Evolutionary conservation across 768 basidiomycete species (phyloP).

Genomic region (Coprinopsis sp.): DNA sequence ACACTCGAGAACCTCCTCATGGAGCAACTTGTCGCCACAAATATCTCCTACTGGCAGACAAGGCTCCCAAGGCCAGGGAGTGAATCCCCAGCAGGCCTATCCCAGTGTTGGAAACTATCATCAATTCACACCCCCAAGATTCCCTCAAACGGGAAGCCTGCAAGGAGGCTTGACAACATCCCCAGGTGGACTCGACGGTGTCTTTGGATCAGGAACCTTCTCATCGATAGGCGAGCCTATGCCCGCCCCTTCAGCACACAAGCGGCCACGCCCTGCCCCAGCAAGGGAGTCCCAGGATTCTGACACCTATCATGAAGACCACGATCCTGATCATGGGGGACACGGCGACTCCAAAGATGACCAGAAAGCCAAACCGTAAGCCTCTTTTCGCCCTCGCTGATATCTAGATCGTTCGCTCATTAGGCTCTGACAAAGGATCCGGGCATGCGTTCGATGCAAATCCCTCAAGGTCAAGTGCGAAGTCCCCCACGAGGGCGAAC

Average conservation of each 20-base stretch:
- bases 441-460: constrained; percentile 74
- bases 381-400: constrained; percentile 11
- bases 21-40: constrained; percentile 14
- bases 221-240: constrained; percentile 20
- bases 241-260: constrained; percentile 26
- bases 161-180: no score
- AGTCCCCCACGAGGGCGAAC: constrained; percentile 65
- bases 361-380: constrained; percentile 42
- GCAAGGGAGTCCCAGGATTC: constrained; percentile 34
- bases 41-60: constrained; percentile 7
- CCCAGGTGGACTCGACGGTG: no score
- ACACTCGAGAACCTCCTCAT: constrained; percentile 12
- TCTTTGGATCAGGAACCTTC: no score
- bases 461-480: constrained; percentile 68
- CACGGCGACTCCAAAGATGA: constrained; percentile 30
- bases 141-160: no score
- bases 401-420: constrained; percentile 8
- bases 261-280: constrained; percentile 31
- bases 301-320: constrained; percentile 29
- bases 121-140: no score
- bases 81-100: no score
- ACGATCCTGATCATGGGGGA: constrained; percentile 21
- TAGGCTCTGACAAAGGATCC: constrained; percentile 29
- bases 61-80: no score
- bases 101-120: no score